Evolutionary conservation across 331 rosid genomes (phyloP), one percentile per base, ranked within the genome.

Genomic region (Quercus phellos): DNA sequence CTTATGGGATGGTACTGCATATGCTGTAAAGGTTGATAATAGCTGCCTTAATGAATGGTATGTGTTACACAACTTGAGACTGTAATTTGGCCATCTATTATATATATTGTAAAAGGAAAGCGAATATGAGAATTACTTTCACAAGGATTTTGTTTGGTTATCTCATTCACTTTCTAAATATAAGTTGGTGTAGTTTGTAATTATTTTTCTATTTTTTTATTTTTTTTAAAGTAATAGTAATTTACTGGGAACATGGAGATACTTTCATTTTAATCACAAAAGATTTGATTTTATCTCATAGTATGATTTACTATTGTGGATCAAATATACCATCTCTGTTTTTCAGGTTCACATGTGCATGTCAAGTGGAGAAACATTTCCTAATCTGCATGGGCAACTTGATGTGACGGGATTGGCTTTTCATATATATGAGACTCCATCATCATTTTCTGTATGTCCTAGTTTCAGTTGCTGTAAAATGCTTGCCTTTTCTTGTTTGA

Each of bases 351-450:
- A 92, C 82, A 61, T 94, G 83, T 90, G 97, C 90, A 78, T 94
- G 99, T 91, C 98, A 71, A 85, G 78, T 61, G 97, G 92, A 84
- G 99, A 92, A 86, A 82, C 85, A 59, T 94, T 94, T 85, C 97
- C 97, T 43, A 92, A 92, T 81, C 86, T 90, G 81, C 90, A 94
- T 51, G 99, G 99, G 81, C 99, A 88, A 81, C 94, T 92, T 86
- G 93, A 94, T 22, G 89, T 90, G 82, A 89, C 81, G 0, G 98
- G 96, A 73, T 77, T 91, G 92, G 90, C 87, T 80, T 94, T 94
- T 87, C 93, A 87, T 79, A 81, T 89, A 82, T 80, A 69, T 77
- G 92, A 84, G 80, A 96, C 97, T 64, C 87, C 98, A 21, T 94
- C 99, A 16, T 59, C 90, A 79, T 94, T 94, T 84, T 87, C 94